phyloP scores from a whole-genome alignment of 345 rosid genomes.

The Viola odorata region DNA sequence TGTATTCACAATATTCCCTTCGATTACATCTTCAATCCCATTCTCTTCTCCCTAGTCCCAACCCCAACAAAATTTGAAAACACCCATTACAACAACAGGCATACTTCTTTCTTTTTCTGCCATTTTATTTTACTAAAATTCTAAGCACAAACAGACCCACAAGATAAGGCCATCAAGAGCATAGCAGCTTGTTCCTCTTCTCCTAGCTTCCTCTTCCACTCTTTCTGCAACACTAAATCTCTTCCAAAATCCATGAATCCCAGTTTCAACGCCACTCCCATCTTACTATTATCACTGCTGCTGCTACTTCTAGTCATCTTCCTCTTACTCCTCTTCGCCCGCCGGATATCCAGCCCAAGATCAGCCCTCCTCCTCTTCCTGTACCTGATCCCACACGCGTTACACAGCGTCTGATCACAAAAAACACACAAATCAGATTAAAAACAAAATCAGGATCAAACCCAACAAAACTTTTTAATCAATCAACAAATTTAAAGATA shows the following conservation, averaged over 20 bases:
- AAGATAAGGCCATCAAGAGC: conserved; percentile 56
- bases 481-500: too few relatives aligned
- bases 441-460: background rate
- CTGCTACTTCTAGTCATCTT: conserved; percentile 5
- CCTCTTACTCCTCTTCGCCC: conserved; percentile 17
- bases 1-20: too few relatives aligned
- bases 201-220: conserved; percentile 31
- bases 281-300: background rate
- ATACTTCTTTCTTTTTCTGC: too few relatives aligned
- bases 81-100: background rate
- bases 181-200: conserved; percentile 69
- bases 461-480: too few relatives aligned
- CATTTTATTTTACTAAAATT: background rate
- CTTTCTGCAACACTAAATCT: conserved; percentile 11
- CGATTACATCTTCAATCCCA: too few relatives aligned
- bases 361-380: conserved; percentile 56
- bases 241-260: conserved; percentile 13
- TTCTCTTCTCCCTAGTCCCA: too few relatives aligned
- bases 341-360: conserved; percentile 24
- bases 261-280: conserved; percentile 17
- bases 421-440: background rate
- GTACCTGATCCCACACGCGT: conserved; percentile 88
- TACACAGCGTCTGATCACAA: conserved; percentile 63
- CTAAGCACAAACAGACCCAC: conserved; percentile 31
- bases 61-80: background rate